A percentile compares a stretch with the other conserved stretches of the same genome.
phyloP scores from a whole-genome alignment of 2,329 filamentous ascomycete species.

The Talaromyces islandicus region DNA sequence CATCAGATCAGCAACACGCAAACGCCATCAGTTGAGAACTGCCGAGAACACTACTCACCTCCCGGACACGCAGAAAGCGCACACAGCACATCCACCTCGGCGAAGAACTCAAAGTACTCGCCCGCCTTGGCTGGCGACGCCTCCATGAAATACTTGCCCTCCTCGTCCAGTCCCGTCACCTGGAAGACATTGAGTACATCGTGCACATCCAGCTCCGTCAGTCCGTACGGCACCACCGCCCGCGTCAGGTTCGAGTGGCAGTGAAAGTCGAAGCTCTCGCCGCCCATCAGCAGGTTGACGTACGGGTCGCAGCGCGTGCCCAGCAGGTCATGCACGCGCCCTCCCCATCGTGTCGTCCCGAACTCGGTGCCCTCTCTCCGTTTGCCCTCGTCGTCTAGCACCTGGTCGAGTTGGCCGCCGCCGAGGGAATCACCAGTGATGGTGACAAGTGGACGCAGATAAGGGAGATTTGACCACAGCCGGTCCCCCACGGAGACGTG shows the following conservation, averaged over 20 bases:
- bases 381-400: constrained; percentile 29
- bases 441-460: constrained; percentile 67
- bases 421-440: constrained; percentile 62
- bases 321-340: constrained; percentile 69
- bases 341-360: constrained; percentile 49
- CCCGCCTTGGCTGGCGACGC: constrained; percentile 41
- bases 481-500: constrained; percentile 68
- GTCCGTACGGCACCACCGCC: constrained; percentile 61
- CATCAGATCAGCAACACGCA: not conserved
- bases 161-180: constrained; percentile 67
- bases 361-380: constrained; percentile 34
- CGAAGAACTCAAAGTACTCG: constrained; percentile 67
- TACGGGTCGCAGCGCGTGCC: constrained; percentile 83
- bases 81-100: constrained; percentile 68
- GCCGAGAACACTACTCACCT: constrained; percentile 29
- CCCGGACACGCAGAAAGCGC: constrained; percentile 68
- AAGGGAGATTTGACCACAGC: constrained; percentile 73
- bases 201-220: constrained; percentile 70
- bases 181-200: constrained; percentile 86
- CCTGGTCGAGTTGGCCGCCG: constrained; percentile 31
- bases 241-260: constrained; percentile 78
- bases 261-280: constrained; percentile 70
- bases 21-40: not conserved
- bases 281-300: constrained; percentile 66
- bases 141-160: constrained; percentile 70